Evolutionary conservation across 371 early-diverging fungal species (phyloP).

Genomic region (Zopfochytrium polystomum): DNA sequence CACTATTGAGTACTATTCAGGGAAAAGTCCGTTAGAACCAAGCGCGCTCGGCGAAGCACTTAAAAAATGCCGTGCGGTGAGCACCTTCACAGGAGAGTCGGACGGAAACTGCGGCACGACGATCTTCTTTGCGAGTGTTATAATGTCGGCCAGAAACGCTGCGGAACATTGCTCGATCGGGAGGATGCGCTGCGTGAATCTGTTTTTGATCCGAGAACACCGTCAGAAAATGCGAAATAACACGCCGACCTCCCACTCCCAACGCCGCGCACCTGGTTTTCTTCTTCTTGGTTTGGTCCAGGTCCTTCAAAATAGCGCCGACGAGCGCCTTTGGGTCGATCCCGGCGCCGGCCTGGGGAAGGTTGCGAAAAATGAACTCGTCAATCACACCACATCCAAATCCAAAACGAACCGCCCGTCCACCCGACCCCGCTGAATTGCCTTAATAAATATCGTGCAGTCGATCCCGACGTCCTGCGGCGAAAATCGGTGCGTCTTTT

Average conservation of each 20-base stretch:
- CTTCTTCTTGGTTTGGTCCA: slow-evolving; percentile 53
- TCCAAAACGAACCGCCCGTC: not conserved
- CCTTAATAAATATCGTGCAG: slow-evolving; percentile 51
- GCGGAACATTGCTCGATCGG: slow-evolving; percentile 63
- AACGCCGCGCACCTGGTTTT: slow-evolving; percentile 50
- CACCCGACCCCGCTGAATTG: not conserved
- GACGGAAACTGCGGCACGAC: slow-evolving; percentile 54
- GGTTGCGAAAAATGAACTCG: not conserved
- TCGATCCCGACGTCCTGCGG: slow-evolving; percentile 58
- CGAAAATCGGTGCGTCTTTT: slow-evolving; percentile 45
- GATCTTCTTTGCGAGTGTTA: slow-evolving; percentile 50
- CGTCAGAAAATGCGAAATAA: not conserved
- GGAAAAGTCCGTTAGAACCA: not conserved
- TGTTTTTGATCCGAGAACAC: slow-evolving; percentile 7
- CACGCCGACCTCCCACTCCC: not conserved
- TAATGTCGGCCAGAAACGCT: slow-evolving; percentile 58
- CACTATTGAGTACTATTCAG: slow-evolving; percentile 61
- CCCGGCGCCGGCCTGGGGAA: slow-evolving; percentile 21
- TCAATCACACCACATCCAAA: not conserved
- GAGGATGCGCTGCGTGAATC: slow-evolving; percentile 59
- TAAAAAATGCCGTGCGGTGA: slow-evolving; percentile 22
- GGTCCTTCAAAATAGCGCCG: slow-evolving; percentile 56
- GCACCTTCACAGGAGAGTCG: slow-evolving; percentile 29
- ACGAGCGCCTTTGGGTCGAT: slow-evolving; percentile 65
- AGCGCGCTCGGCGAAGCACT: not conserved